A percentile compares a stretch with the other conserved stretches of the same genome.
Evolutionary conservation across 768 basidiomycete genomes (phyloP).

Genomic region (Cyathus striatus): DNA sequence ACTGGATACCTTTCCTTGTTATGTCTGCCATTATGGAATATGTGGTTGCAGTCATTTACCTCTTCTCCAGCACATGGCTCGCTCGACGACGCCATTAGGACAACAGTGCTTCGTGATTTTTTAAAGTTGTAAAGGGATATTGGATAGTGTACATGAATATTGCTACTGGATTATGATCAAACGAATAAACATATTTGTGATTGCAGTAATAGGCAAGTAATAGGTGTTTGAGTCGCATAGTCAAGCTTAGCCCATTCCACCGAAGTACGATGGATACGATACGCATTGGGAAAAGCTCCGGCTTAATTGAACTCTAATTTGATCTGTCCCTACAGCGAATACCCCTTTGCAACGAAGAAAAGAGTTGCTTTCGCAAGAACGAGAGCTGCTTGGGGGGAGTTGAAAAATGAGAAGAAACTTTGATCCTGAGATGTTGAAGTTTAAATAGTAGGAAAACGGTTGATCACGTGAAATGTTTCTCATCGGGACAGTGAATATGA

Average conservation of each 20-base stretch:
- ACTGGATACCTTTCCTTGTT: conserved; percentile 53
- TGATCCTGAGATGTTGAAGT: no score
- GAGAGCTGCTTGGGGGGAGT: conserved; percentile 32
- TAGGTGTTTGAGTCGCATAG: conserved; percentile 71
- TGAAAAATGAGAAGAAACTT: not conserved
- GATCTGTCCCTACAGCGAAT: conserved; percentile 42
- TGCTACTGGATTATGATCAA: not conserved
- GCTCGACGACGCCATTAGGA: conserved; percentile 21
- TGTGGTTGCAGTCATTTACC: conserved; percentile 40
- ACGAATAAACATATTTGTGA: not conserved
- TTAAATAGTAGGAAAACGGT: no score
- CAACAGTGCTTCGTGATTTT: not conserved
- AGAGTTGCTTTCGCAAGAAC: conserved; percentile 49
- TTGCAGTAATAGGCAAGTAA: not conserved
- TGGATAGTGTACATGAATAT: not conserved
- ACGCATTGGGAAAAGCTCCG: conserved; percentile 58
- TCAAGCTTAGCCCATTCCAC: conserved; percentile 61
- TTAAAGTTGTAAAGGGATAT: not conserved
- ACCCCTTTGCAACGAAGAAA: conserved; percentile 45
- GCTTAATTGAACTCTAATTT: conserved; percentile 69
- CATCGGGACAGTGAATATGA: no score
- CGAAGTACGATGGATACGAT: conserved; percentile 26
- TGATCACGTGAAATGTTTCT: no score
- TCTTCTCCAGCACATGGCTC: conserved; percentile 40
- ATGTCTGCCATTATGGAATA: conserved; percentile 62